Evolutionary conservation across 2,329 filamentous ascomycete genomes (phyloP), one percentile per base, ranked within the genome.

Genomic region (Xylariaceae sp.): DNA sequence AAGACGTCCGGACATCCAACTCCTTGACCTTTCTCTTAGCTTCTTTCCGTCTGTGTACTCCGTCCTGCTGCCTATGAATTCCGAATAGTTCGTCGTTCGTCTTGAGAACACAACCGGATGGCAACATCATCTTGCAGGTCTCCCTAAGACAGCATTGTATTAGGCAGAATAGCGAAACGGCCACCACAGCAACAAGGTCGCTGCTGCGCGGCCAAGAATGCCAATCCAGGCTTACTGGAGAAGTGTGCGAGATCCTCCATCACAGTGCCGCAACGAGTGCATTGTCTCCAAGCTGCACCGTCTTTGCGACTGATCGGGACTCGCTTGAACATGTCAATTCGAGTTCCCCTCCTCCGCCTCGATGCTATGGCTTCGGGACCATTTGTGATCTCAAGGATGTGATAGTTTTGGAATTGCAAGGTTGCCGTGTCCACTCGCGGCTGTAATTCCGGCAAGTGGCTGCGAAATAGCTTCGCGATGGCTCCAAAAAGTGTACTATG

Each of bases 381-480:
- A 48, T 85, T 79, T 10, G 80, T 77, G 13, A 90, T 74, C 5
- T 87, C 87, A 11, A 94, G 75, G 66, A 89, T 80, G 45, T 76
- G 77, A 50, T 85, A 89, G 65, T 94, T 83, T 45, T 82, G 81
- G 69, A 90, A 88, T 71, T 88, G 89, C 45, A 96, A 75, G 54
- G 79, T 79, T 10, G 85, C 80, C 28, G 83, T 78, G 58, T 94
- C 83, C 11, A 85, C 77, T 49, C 80, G 75, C 5, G 74, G 73
- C 39, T 80, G 76, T 48, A 92, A 78, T 17, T 76, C 74, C 0
- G 74, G 75, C 28, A 90, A 70, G 42, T 84, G 80, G 28, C 75
- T 73, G 31, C 76, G 75, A 53, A 93, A 84, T 53, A 87, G 78
- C 49, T 81, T 82, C 56, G 84, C 80, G n/a, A 90, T 76, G 34